Base-by-base conservation (phyloP, 805 yeast species). In the Ogataea polymorpha region DNA sequence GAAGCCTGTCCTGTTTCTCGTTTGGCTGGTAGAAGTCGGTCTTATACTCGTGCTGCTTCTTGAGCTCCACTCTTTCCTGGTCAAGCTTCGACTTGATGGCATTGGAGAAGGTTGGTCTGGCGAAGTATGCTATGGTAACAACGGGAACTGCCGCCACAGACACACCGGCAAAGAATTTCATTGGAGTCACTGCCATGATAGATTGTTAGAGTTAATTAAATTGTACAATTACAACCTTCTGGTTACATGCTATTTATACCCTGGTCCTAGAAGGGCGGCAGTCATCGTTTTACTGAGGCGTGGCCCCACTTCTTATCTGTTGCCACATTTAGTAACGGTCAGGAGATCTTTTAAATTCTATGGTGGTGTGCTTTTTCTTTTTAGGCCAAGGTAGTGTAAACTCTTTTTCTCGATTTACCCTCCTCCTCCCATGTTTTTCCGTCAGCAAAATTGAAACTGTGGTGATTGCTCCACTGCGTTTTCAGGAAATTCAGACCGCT, bases 401-500 rank as follows among this genome's bases (percentile, higher is more conserved):
- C 80, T 60, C 97, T 79, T 74, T 90, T 90, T 56, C 77, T 73
- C 1, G 83, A 74, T 24, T 63, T 64, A 49, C 74, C 74, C 12
- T 43, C 41, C n/a, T 18, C 47, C 45, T 76, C 80, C 49, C 13
- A 12, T 12, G 80, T 83, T 21, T 68, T 69, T 35, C 78, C 86
- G 53, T 86, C 96, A 34, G 77, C 72, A 55, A 80, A 89, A 57
- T 83, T 88, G 24, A 75, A 71, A 51, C 74, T 80, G 58, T 91
- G 98, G 31, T 71, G 72, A 56, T 81, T 63, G 44, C 79, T 77
- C 96, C 96, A 90, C 61, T 84, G 88, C 32, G 73, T 77, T 57
- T 79, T 81, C 45, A 86, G 63, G 53, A 78, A 85, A 51, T 75
- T 77, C 60, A 93, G 68, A 4, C 96, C 97, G 46, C 86, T 90